Evolutionary conservation across 2,329 filamentous ascomycete species (phyloP), one percentile per base, ranked within the genome.

Genomic region (Fusarium multiceps): DNA sequence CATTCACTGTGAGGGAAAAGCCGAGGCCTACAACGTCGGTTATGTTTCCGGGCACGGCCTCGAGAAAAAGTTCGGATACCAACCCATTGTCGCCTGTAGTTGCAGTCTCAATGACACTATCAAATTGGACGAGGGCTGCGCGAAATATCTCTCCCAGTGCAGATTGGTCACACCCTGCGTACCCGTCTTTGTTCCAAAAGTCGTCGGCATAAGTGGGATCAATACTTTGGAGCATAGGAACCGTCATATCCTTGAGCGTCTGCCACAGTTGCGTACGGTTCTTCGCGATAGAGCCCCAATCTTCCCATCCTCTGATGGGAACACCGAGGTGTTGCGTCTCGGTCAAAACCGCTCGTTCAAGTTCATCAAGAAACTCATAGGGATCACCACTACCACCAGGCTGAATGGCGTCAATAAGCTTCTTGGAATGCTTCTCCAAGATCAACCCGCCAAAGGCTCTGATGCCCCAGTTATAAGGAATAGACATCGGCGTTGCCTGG

Each of bases 401-500:
- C 3, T 32, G 41, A 20, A 56, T 5, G 3, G 43, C 9, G 3
- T 45, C 20, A 11, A 48, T 51, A 12, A 51, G 7, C 16, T 68
- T 10, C 1, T 56, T 41, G 3, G 30, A 14, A 10, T 41, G 54
- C 8, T 21, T 42, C 6, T 13, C 30, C 6, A 69, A 40, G 2
- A 71, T 48, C 2, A 70, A 45, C 1, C 60, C 59, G 3, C 53
- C 57, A 3, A 72, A 57, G 1, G 61, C 64, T 25, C 66, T 56
- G 12, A 72, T 58, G 4, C 45, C 47, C 16, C 43, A 66, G 21
- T 68, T 66, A 34, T 69, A 63, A 21, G 72, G 73, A 6, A 49
- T 71, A 3, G 68, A 72, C n/a, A 68, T 46, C 6, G 73, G 68
- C 4, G 63, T 42, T 4, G 66, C 70, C 43, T 74, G 70, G 3